Evolutionary conservation across 148 eudicot genomes (phyloP).

Genomic region (Camellia lanceoleosa): DNA sequence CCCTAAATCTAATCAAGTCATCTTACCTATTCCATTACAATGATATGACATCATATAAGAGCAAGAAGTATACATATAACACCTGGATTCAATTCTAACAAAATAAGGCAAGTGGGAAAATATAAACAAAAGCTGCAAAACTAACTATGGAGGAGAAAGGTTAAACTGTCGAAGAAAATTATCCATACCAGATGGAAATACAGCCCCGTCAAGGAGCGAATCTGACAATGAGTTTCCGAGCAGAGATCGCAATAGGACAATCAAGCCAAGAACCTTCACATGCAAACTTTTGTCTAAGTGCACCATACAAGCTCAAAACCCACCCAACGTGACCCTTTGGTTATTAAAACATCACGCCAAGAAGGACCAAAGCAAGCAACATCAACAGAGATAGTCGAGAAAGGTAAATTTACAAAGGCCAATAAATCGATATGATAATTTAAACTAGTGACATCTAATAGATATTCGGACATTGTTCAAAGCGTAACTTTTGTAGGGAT

Average conservation of each 20-base stretch:
- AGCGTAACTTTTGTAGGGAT: not conserved
- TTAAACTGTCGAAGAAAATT: not conserved
- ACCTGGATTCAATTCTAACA: slow-evolving; percentile 5
- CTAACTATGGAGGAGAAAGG: slow-evolving; percentile 1
- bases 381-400: slow-evolving; percentile 7
- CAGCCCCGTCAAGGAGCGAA: slow-evolving; percentile 81
- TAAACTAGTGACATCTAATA: not conserved
- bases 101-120: not conserved
- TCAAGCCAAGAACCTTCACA: slow-evolving; percentile 87
- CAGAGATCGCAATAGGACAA: slow-evolving; percentile 92
- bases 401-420: slow-evolving; percentile 2
- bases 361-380: slow-evolving; percentile 61
- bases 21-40: not conserved
- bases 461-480: not conserved
- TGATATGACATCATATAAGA: not conserved
- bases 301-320: slow-evolving; percentile 76
- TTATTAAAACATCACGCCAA: slow-evolving; percentile 76
- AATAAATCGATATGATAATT: slow-evolving; percentile 11
- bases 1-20: not conserved
- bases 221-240: slow-evolving; percentile 86
- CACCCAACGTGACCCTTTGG: slow-evolving; percentile 86
- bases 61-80: not conserved
- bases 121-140: not conserved
- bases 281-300: slow-evolving; percentile 74
- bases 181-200: slow-evolving; percentile 74